Evolutionary conservation across 306 rosid genomes (phyloP), one percentile per base, ranked within the genome.

Genomic region (Pyrus betulifolia): DNA sequence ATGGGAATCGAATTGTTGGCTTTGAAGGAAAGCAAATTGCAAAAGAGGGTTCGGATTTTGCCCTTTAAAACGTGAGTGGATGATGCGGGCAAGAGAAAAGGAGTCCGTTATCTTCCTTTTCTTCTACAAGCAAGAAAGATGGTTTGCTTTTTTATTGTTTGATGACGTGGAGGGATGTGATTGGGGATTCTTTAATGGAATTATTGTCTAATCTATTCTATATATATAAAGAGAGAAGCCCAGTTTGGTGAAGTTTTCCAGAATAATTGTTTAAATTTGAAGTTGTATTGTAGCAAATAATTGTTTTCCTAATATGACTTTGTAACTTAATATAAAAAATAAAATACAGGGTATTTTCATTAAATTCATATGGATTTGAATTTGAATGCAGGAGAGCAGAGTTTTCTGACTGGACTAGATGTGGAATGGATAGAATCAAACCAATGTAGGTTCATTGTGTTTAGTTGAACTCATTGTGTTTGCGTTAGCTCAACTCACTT

Each of bases 21-120:
- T 83, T 88, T 55, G n/a, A 84, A 80, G 86, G 69, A 70, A 88
- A 78, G 89, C 78, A 61, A 74, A 35, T 62, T 38, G 8, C 12
- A 15, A n/a, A 58, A 4, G 30, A 0, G 35, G 5, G 17, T 17
- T 9, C n/a, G 22, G 62, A 71, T 27, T 21, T 46, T 49, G 18
- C 49, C 66, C 78, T 74, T 82, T 62, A 17, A 15, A 58, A 35
- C 14, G 38, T 27, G 10, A 44, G 21, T 45, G 72, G 72, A 69
- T 69, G 15, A 45, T 44, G 27, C 23, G 21, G 55, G 71, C 31
- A 42, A 42, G 28, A 1, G 8, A 25, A 40, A 57, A 74, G 63
- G n/a, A 44, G 78, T 71, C 44, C 17, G 44, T 45, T 67, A 42
- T 2, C 7, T 25, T 28, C 69, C 23, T 69, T 15, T 44, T 23